Percentiles rank a stretch among this genome's conserved stretches.
Evolutionary conservation across 208 protist species (phyloP).

Genomic region (Trichomonas gallinae): DNA sequence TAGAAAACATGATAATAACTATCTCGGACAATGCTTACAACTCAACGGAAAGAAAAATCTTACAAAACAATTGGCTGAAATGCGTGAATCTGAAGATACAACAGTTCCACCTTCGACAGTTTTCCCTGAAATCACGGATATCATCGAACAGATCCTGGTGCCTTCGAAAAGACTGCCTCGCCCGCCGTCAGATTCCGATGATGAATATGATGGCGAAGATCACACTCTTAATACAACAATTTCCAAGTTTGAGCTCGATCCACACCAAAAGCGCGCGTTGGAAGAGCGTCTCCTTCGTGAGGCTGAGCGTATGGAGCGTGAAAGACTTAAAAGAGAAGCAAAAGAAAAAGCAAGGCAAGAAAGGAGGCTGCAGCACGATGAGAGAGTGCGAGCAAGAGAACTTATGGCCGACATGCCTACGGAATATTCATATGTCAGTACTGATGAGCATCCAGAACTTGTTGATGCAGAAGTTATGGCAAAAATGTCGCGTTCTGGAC

Average conservation of each 20-base stretch:
- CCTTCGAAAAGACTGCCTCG: neutral
- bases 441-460: neutral
- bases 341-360: neutral
- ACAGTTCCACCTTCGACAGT: neutral
- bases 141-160: neutral
- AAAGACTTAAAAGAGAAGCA: neutral
- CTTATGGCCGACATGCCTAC: neutral
- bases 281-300: neutral
- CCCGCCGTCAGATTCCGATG: neutral
- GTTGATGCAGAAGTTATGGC: neutral
- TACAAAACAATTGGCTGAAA: neutral
- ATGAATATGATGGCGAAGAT: neutral
- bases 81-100: neutral
- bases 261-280: neutral
- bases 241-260: neutral
- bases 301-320: neutral
- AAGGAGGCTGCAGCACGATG: neutral
- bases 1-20: neutral
- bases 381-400: neutral
- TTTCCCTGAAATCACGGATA: neutral
- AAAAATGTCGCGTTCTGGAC: neutral
- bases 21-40: neutral
- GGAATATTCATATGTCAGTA: neutral
- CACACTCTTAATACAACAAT: neutral
- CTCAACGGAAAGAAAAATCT: neutral